These are phyloP conservation scores for Cutaneotrichosporon sp. DNA, from an alignment of 1,284 basidiomycete genomes.

Conservation along the genomic window DNA sequence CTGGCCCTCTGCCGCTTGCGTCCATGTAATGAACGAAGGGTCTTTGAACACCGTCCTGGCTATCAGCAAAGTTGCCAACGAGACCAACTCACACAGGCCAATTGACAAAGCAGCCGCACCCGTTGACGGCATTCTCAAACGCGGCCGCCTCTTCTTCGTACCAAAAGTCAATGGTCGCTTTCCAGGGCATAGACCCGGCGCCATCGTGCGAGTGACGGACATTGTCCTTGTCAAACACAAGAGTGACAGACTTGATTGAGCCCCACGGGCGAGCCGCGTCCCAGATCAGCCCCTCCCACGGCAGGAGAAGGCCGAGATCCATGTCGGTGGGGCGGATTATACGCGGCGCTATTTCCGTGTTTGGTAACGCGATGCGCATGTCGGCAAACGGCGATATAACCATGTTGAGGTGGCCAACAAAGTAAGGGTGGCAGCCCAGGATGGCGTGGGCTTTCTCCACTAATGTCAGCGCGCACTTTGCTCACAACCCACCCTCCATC, in stretches of 20 bases:
- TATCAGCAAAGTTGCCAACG: background rate
- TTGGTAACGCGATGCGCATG: slow-evolving; percentile 45
- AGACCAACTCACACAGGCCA: slow-evolving; percentile 34
- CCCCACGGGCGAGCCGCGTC: slow-evolving; percentile 63
- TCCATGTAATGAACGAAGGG: slow-evolving; percentile 9
- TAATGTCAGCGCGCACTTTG: slow-evolving; percentile 41
- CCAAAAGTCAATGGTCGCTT: slow-evolving; percentile 77
- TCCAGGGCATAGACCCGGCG: slow-evolving; percentile 56
- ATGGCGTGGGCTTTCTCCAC: slow-evolving; percentile 83
- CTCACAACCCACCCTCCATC: background rate
- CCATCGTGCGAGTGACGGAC: slow-evolving; percentile 58
- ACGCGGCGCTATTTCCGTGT: slow-evolving; percentile 52
- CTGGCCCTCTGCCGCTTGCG: background rate
- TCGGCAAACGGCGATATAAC: slow-evolving; percentile 63
- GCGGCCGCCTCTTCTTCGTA: slow-evolving; percentile 73
- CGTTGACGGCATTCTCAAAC: slow-evolving; percentile 58
- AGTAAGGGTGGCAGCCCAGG: slow-evolving; percentile 61
- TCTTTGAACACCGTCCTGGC: slow-evolving; percentile 11
- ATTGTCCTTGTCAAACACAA: slow-evolving; percentile 51
- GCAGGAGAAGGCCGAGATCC: slow-evolving; percentile 57
- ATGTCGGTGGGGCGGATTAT: slow-evolving; percentile 29
- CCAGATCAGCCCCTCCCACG: slow-evolving; percentile 57
- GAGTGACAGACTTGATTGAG: slow-evolving; percentile 29
- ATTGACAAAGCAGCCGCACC: slow-evolving; percentile 23
- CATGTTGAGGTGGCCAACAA: slow-evolving; percentile 57